Base-by-base conservation (phyloP, 2,329 filamentous ascomycete species). In the Chaetothyriales sp. region DNA sequence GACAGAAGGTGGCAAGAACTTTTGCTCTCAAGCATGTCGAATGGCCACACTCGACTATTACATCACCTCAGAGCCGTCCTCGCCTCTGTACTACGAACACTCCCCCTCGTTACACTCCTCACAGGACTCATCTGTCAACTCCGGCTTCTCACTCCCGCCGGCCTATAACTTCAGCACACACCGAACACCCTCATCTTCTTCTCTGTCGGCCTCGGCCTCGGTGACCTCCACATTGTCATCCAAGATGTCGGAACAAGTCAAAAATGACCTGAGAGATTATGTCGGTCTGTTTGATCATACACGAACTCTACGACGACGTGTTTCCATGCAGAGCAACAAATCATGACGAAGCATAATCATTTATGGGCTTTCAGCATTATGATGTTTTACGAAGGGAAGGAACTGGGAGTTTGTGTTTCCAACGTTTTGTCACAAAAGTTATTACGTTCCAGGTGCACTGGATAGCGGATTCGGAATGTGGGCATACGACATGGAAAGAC, bases 1-100 rank as follows among this genome's bases (percentile, higher is more conserved):
- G 71, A 89, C 85, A 55, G 79, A 86, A 58, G 33, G 33, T 15
- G 82, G 82, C 52, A 82, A 82, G 56, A 81, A 86, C 59, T 95
- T 94, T 76, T 95, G 89, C 77, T 94, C 88, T 46, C 89, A 95
- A 71, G 80, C 86, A 28, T 95, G 89, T 77, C 81, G 88, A 59
- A 76, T 95, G 45, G 85, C 86, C 60, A 89, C 95, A 70, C 82
- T 90, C 62, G 89, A 95, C 52, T 58, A 48, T 44, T 62, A 62
- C 44, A 54, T 60, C 29, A 62, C 48, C 50, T 66, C 67, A 40
- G 65, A 65, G 47, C 63, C 69, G 29, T 59, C 60, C 29, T 66
- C 65, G 46, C 65, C 68, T 44, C 62, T 64, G 56, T 64, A 65
- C 54, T 73, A 75, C 65, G 80, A 81, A 4, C 73, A 77, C 48